Conservation (phyloP, 257 asterid genomes). For the Ligustrum vulgare region DNA sequence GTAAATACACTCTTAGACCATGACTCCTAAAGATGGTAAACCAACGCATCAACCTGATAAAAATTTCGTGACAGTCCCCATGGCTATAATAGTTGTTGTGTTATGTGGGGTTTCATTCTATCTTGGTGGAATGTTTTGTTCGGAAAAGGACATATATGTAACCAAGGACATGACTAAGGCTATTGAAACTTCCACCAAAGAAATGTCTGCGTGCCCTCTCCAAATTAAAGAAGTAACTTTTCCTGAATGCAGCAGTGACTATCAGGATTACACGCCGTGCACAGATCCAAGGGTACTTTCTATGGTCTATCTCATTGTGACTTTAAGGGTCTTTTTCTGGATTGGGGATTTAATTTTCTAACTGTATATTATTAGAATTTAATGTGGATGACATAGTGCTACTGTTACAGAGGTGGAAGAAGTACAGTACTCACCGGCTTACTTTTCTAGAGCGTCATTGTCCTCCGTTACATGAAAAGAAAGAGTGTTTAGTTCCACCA, state of each 20-base stretch:
- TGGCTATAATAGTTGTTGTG: conserved; percentile 43
- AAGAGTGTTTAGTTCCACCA: conserved; percentile 83
- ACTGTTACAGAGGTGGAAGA: conserved; percentile 75
- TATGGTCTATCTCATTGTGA: background rate
- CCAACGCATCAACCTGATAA: conserved; percentile 36
- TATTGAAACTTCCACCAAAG: conserved; percentile 28
- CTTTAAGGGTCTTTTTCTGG: background rate
- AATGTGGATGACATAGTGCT: background rate
- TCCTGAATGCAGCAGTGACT: conserved; percentile 48
- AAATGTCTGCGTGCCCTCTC: conserved; percentile 25
- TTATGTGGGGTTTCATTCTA: conserved; percentile 69
- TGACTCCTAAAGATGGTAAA: conserved; percentile 56
- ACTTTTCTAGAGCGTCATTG: conserved; percentile 84
- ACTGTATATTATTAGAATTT: background rate
- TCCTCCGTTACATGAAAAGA: conserved; percentile 72
- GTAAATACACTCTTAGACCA: conserved; percentile 29
- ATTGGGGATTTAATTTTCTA: background rate
- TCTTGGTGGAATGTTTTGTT: conserved; percentile 60
- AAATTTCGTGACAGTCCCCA: conserved; percentile 36
- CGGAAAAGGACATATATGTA: conserved; percentile 41
- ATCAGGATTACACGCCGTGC: conserved; percentile 76
- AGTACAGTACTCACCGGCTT: conserved; percentile 56
- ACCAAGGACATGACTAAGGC: conserved; percentile 35
- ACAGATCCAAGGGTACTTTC: conserved; percentile 64
- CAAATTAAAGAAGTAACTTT: conserved; percentile 38